These are phyloP conservation scores for Salix viminalis DNA, from an alignment of 345 rosid species.

Conservation along the genomic window DNA sequence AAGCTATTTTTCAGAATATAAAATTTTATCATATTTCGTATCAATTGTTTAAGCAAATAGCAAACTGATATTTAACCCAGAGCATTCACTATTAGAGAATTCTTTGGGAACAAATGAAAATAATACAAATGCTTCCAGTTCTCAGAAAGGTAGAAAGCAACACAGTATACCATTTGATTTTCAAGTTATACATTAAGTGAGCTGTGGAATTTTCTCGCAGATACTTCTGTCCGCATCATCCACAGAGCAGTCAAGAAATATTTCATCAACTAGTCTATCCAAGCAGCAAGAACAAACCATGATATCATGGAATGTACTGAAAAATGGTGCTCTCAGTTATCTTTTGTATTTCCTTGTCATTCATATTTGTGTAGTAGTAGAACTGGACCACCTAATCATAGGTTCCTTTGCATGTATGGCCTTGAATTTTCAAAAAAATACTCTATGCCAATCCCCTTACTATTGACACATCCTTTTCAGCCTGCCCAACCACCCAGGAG, in stretches of 20 bases:
- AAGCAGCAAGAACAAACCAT: neutral
- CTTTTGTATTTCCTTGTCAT: neutral
- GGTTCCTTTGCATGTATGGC: neutral
- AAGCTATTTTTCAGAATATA: neutral
- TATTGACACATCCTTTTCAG: neutral
- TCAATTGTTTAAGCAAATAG: neutral
- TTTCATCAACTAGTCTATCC: neutral
- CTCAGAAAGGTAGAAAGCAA: neutral
- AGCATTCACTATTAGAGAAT: neutral
- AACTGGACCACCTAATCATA: neutral
- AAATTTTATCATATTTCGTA: neutral
- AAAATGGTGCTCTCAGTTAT: neutral
- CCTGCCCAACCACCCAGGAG: neutral
- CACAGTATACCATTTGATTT: neutral
- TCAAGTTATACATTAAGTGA: neutral
- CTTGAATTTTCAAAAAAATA: neutral
- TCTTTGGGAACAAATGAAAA: neutral
- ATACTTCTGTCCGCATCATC: neutral
- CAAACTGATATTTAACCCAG: neutral
- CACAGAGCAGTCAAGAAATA: neutral
- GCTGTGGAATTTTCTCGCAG: neutral
- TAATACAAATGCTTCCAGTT: neutral
- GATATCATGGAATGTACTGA: neutral
- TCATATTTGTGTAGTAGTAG: neutral
- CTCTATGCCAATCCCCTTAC: neutral